phyloP scores from a whole-genome alignment of 176 grass and related monocot genomes.

The Avena eriantha region DNA sequence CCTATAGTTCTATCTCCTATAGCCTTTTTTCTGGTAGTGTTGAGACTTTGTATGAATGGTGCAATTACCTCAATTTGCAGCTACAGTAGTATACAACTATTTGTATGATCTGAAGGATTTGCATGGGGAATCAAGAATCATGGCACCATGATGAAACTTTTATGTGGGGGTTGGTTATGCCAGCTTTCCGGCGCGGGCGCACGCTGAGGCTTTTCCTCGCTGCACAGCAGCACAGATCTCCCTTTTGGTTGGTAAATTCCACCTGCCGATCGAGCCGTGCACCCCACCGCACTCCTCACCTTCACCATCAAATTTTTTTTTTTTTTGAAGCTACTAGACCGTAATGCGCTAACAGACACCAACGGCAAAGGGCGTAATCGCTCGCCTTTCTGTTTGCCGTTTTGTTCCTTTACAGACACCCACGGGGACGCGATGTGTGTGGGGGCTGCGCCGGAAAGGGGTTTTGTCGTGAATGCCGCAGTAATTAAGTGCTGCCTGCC shows the following conservation, averaged over 20 bases:
- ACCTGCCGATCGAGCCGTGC: slow-evolving; percentile 12
- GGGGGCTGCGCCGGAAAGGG: neutral
- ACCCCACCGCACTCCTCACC: neutral
- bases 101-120: too few species aligned
- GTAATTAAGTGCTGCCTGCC: neutral
- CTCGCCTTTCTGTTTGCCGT: slow-evolving; percentile 19
- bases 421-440: neutral
- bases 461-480: slow-evolving; percentile 19
- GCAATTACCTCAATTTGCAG: too few species aligned
- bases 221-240: too few species aligned
- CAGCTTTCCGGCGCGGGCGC: neutral
- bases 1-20: too few species aligned
- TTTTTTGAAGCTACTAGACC: neutral
- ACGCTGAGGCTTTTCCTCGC: too few species aligned
- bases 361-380: slow-evolving; percentile 18
- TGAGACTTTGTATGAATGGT: too few species aligned
- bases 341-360: slow-evolving; percentile 16
- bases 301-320: too few species aligned
- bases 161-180: neutral
- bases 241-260: neutral
- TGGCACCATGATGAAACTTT: too few species aligned
- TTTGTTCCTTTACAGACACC: slow-evolving; percentile 8
- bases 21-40: too few species aligned
- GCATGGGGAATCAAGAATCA: too few species aligned
- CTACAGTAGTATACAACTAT: too few species aligned